Base-by-base conservation (phyloP, 169 alveolate species). In the Plasmodium relictum region DNA sequence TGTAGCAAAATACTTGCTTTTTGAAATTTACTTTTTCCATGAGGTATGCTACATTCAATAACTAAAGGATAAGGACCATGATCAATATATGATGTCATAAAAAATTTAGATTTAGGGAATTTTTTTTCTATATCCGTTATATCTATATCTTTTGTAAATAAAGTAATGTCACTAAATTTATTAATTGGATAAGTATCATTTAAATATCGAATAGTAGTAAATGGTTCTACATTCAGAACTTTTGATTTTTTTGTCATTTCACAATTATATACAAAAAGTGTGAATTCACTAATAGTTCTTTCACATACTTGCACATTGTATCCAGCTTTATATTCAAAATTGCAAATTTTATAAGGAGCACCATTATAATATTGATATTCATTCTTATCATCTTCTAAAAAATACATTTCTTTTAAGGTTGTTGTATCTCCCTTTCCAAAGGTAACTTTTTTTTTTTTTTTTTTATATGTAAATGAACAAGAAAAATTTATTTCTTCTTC, bases 51-150 rank as follows among this genome's bases (percentile, higher is more conserved):
- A 42, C 89, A 76, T 48, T 76, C 89, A 20, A 76, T 76, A 10
- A 65, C 26, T 26, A 76, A 26, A 9, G 89, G 89, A 31, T 63
- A 69, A 6, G 89, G 74, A 1, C 89, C 89, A 63, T 76, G 89
- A 41, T 76, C 48, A 9, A 76, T 76, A 45, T 37, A 76, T 6
- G 89, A 48, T 0, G 89, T 76, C 74, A 76, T 63, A 37, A 76
- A 76, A 41, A 44, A 76, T 26, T 63, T 76, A 5, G 3, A 76
- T 8, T 65, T 56, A 18, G 66, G 74, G 26, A 76, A 76, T 16
- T 45, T 20, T 39, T 69, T 18, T 2, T 54, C 48, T 63, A 76
- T 14, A 4, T 42, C 54, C 24, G 22, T 42, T 56, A 76, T 76
- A 39, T 76, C 59, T 48, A 76, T 50, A 48, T 76, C 78, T 16